Conservation (phyloP, 805 yeast species). For the Schizosaccharomyces cryophilus region DNA sequence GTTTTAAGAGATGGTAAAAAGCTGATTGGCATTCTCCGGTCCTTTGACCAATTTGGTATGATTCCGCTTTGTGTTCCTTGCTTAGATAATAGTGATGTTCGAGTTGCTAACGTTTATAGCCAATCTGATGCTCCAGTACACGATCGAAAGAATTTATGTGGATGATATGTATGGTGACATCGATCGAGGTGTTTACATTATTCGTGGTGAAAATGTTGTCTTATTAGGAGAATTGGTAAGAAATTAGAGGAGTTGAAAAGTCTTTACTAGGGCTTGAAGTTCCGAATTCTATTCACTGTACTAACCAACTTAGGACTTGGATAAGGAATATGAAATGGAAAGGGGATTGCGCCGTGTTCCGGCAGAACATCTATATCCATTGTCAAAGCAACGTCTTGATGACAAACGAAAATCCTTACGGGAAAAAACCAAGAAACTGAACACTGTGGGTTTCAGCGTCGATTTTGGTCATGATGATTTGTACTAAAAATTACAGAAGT, state of each 20-base stretch:
- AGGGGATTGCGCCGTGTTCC: not conserved
- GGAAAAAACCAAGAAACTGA: not conserved
- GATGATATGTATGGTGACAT: conserved; percentile 43
- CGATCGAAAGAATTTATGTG: conserved; percentile 53
- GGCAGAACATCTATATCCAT: not conserved
- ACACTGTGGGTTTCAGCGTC: not conserved
- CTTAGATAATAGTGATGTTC: not conserved
- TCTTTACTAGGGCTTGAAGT: not conserved
- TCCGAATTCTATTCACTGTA: not conserved
- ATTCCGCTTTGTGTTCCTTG: not conserved
- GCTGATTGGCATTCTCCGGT: conserved; percentile 68
- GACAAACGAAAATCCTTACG: not conserved
- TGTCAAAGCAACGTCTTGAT: not conserved
- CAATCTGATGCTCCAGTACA: conserved; percentile 75
- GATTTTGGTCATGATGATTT: not conserved
- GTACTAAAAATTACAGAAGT: not conserved
- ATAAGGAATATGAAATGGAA: not conserved
- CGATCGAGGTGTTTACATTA: conserved; percentile 57
- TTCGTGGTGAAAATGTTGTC: conserved; percentile 90
- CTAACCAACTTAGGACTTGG: not conserved
- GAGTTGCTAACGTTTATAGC: conserved; percentile 17
- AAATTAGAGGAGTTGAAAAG: not conserved
- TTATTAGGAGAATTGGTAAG: conserved; percentile 66
- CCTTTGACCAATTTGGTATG: conserved; percentile 70
- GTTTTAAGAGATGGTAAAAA: conserved; percentile 74